Evolutionary conservation across 1,284 basidiomycete genomes (phyloP).

Genomic region (Apiotrichum akiyoshidainum): DNA sequence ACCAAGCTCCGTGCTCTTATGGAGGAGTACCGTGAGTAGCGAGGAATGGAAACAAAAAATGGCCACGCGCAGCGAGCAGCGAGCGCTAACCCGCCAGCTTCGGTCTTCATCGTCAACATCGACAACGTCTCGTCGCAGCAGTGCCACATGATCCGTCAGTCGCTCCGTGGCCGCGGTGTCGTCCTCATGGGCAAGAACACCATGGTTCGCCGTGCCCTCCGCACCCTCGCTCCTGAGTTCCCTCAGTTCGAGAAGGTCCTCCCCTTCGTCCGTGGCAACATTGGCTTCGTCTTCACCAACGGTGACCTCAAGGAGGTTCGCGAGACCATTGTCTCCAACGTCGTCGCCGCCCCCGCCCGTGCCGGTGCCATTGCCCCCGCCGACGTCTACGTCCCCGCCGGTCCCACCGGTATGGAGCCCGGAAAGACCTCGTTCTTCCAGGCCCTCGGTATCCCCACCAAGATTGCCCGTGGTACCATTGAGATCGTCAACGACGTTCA

Average conservation of each 20-base stretch:
- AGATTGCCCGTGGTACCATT: constrained; percentile 99
- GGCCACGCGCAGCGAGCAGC: background rate
- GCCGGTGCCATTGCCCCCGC: constrained; percentile 92
- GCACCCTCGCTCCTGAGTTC: constrained; percentile 80
- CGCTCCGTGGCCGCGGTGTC: constrained; percentile 92
- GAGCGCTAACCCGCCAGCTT: constrained; percentile 59
- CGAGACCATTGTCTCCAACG: constrained; percentile 88
- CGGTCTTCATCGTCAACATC: constrained; percentile 98
- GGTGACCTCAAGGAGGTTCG: constrained; percentile 92
- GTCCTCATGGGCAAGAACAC: constrained; percentile 99
- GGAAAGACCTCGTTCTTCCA: constrained; percentile 99
- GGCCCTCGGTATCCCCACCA: constrained; percentile 98
- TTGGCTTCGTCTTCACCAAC: constrained; percentile 97
- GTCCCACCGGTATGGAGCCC: constrained; percentile 99
- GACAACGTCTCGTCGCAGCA: constrained; percentile 99
- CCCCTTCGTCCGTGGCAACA: constrained; percentile 93
- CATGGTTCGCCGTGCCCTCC: constrained; percentile 98
- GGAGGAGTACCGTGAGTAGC: constrained; percentile 76
- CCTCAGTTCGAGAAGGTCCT: constrained; percentile 96
- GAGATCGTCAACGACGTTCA: constrained; percentile 98
- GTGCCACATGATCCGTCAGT: constrained; percentile 75
- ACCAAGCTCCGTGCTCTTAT: constrained; percentile 90
- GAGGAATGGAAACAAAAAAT: background rate
- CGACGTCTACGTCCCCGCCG: constrained; percentile 87
- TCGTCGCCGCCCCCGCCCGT: constrained; percentile 96